Evolutionary conservation across 768 basidiomycete species (phyloP).

Genomic region (Myochromella boudieri): DNA sequence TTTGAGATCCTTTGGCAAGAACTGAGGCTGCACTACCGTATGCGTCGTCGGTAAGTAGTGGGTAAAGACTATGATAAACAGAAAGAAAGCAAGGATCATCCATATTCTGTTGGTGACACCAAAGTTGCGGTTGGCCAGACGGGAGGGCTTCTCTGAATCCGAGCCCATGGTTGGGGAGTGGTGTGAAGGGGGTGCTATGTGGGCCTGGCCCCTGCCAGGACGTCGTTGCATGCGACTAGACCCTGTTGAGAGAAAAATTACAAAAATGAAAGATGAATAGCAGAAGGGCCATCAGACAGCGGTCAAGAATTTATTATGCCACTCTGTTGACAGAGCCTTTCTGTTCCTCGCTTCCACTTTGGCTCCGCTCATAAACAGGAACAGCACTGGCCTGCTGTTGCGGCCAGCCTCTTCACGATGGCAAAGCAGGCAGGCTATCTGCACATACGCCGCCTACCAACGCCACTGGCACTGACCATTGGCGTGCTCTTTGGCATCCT

Average conservation of each 20-base stretch:
- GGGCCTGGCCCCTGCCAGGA: constrained; percentile 47
- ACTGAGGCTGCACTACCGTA: constrained; percentile 23
- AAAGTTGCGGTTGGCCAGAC: constrained; percentile 54
- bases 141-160: constrained; percentile 50
- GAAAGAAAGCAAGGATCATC: constrained; percentile 54
- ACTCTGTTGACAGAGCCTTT: neutral
- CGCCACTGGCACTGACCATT: constrained; percentile 54
- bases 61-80: constrained; percentile 55
- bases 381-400: no score
- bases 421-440: constrained; percentile 9
- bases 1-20: constrained; percentile 50
- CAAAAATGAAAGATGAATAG: constrained; percentile 20
- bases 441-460: constrained; percentile 48
- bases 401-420: no score
- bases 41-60: constrained; percentile 48
- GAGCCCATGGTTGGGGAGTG: constrained; percentile 45
- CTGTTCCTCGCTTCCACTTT: constrained; percentile 1
- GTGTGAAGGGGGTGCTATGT: constrained; percentile 49
- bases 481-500: constrained; percentile 64
- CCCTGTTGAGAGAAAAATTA: constrained; percentile 9
- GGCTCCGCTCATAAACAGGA: no score
- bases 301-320: neutral
- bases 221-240: constrained; percentile 59
- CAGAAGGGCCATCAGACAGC: constrained; percentile 1
- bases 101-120: constrained; percentile 72